phyloP scores from a whole-genome alignment of 1,284 basidiomycete species.

The Microstroma glucosiphilum region DNA sequence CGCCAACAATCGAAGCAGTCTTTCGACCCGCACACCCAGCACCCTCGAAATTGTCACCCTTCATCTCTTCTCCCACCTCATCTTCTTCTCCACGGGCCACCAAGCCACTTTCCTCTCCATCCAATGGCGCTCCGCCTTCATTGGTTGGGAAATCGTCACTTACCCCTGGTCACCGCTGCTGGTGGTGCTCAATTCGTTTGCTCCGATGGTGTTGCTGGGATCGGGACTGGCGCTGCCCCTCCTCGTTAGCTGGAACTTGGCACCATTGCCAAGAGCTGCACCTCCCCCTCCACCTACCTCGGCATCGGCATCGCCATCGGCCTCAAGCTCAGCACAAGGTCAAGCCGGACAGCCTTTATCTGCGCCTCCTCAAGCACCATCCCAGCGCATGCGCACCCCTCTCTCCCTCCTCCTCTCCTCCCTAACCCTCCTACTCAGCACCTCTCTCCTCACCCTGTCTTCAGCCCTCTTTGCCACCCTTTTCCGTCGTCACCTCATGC shows the following conservation, averaged over 20 bases:
- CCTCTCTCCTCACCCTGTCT: conserved; percentile 61
- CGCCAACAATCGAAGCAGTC: background rate
- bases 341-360: background rate
- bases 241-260: conserved; percentile 80
- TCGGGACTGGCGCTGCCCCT: conserved; percentile 64
- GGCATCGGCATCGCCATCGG: conserved; percentile 7
- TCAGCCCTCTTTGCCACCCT: conserved; percentile 68
- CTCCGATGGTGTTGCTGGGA: conserved; percentile 61
- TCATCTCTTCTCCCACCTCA: conserved; percentile 51
- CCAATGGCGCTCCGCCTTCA: conserved; percentile 91
- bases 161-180: conserved; percentile 73
- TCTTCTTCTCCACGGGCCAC: conserved; percentile 85
- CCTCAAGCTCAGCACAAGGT: conserved; percentile 14
- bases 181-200: conserved; percentile 75
- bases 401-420: conserved; percentile 54
- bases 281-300: background rate
- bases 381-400: conserved; percentile 13
- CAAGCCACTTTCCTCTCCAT: conserved; percentile 81
- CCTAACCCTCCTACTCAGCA: conserved; percentile 67
- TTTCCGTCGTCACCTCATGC: conserved; percentile 86
- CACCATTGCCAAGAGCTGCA: conserved; percentile 54
- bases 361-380: background rate
- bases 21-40: background rate
- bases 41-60: conserved; percentile 23
- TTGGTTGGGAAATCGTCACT: conserved; percentile 58